A percentile compares a stretch with the other conserved stretches of the same genome.
Evolutionary conservation across 495 filamentous ascomycete genomes (phyloP).

Genomic region (Alectoria sarmentosa): DNA sequence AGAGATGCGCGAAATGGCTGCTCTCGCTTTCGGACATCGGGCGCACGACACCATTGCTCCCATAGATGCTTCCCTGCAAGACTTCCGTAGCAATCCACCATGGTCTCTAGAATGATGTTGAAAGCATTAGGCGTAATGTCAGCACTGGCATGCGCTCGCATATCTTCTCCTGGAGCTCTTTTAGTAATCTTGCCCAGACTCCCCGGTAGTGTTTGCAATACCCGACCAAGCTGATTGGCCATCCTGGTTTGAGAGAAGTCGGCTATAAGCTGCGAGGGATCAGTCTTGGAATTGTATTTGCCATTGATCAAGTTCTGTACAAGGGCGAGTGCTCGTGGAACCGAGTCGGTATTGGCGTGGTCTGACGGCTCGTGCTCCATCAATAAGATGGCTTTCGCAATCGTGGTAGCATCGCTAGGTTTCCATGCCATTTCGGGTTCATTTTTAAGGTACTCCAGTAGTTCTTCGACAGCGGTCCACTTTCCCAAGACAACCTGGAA

Average conservation of each 20-base stretch:
- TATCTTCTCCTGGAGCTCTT: constrained; percentile 16
- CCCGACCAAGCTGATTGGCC: constrained; percentile 29
- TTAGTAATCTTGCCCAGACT: constrained; percentile 16
- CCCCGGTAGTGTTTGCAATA: constrained; percentile 21
- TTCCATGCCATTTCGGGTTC: constrained; percentile 40
- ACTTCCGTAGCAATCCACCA: constrained; percentile 43
- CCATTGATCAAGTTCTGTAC: constrained; percentile 19
- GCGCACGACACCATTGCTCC: constrained; percentile 37
- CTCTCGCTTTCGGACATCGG: background rate
- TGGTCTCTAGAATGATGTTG: constrained; percentile 40
- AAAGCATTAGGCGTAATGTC: constrained; percentile 35
- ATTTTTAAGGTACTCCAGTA: constrained; percentile 39
- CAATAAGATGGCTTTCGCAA: constrained; percentile 39
- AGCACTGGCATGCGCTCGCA: constrained; percentile 22
- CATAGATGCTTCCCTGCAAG: constrained; percentile 36
- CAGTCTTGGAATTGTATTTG: constrained; percentile 30
- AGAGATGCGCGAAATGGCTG: background rate
- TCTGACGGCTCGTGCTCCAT: constrained; percentile 26
- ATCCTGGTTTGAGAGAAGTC: constrained; percentile 23
- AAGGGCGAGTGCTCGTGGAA: constrained; percentile 25
- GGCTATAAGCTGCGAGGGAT: constrained; percentile 18
- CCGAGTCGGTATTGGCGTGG: constrained; percentile 11
- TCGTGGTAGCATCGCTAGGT: constrained; percentile 38
- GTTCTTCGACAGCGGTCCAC: constrained; percentile 42
- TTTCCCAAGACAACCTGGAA: constrained; percentile 40